Evolutionary conservation across 805 yeast genomes (phyloP).

Genomic region (Blastobotrys muscicola): DNA sequence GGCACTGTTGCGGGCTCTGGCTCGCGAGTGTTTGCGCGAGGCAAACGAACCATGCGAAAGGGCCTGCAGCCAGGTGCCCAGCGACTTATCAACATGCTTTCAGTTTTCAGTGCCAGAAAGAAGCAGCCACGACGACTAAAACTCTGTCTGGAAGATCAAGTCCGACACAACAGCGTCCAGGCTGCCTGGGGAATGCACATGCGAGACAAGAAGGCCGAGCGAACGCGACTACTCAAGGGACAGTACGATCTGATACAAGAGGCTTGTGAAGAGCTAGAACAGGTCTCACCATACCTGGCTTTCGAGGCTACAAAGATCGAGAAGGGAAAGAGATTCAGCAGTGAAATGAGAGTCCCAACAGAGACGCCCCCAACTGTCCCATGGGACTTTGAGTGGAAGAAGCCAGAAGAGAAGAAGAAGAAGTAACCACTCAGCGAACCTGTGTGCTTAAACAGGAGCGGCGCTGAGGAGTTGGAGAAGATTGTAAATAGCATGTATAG

Average conservation of each 20-base stretch:
- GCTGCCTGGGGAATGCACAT: constrained; percentile 71
- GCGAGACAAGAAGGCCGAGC: constrained; percentile 39
- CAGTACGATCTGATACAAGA: constrained; percentile 59
- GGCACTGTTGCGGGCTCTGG: neutral
- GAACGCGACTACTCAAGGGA: constrained; percentile 26
- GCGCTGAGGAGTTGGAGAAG: too few species aligned
- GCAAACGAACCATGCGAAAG: constrained; percentile 40
- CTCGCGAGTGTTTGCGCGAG: constrained; percentile 30
- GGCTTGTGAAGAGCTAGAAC: constrained; percentile 62
- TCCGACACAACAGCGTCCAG: constrained; percentile 74
- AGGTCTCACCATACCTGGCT: constrained; percentile 41
- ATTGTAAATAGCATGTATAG: neutral
- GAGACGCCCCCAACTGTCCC: constrained; percentile 75
- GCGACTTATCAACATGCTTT: constrained; percentile 48
- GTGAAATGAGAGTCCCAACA: constrained; percentile 81
- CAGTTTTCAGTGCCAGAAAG: constrained; percentile 77
- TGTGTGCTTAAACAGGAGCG: neutral
- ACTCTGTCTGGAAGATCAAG: constrained; percentile 66
- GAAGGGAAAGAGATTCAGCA: constrained; percentile 55
- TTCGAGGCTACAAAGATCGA: constrained; percentile 52
- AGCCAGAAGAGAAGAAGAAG: constrained; percentile 9
- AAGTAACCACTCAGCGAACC: neutral
- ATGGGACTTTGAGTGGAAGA: constrained; percentile 51
- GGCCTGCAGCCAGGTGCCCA: constrained; percentile 38
- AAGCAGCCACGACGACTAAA: constrained; percentile 80